Percentiles rank a stretch among this genome's conserved stretches.
Evolutionary conservation across 306 rosid genomes (phyloP).

Genomic region (Pueraria montana): DNA sequence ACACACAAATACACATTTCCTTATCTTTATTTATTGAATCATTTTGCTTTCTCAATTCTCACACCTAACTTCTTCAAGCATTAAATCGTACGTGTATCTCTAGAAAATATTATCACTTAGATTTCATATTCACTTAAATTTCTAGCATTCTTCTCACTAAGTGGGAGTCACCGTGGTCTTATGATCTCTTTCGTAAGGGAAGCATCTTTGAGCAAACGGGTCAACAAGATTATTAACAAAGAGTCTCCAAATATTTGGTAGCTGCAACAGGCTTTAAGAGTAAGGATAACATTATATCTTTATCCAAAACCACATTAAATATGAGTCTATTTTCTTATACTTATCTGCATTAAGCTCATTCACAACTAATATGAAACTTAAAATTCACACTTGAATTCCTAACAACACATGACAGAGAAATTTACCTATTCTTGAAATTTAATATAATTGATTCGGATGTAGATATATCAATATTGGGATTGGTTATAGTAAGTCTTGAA

Average conservation of each 20-base stretch:
- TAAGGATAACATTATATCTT: background rate
- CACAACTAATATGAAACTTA: background rate
- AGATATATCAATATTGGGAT: too few species aligned
- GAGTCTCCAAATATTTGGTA: background rate
- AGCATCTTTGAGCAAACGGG: background rate
- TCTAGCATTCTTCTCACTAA: too few species aligned
- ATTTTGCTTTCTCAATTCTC: background rate
- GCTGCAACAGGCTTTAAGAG: background rate
- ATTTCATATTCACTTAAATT: too few species aligned
- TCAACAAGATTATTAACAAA: background rate
- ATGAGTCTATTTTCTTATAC: background rate
- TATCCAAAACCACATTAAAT: background rate
- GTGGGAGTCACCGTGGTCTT: too few species aligned
- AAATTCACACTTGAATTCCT: too few species aligned
- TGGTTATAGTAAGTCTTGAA: too few species aligned
- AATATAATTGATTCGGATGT: too few species aligned
- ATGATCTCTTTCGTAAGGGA: background rate
- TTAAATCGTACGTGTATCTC: too few species aligned
- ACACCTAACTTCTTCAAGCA: background rate
- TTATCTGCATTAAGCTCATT: background rate
- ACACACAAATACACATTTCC: background rate
- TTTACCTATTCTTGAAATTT: too few species aligned
- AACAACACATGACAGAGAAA: too few species aligned
- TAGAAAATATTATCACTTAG: too few species aligned
- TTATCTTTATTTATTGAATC: background rate